A percentile compares a stretch with the other conserved stretches of the same genome.
phyloP scores from a whole-genome alignment of 164 flowering plant species.

The Umbilicus rupestris region DNA sequence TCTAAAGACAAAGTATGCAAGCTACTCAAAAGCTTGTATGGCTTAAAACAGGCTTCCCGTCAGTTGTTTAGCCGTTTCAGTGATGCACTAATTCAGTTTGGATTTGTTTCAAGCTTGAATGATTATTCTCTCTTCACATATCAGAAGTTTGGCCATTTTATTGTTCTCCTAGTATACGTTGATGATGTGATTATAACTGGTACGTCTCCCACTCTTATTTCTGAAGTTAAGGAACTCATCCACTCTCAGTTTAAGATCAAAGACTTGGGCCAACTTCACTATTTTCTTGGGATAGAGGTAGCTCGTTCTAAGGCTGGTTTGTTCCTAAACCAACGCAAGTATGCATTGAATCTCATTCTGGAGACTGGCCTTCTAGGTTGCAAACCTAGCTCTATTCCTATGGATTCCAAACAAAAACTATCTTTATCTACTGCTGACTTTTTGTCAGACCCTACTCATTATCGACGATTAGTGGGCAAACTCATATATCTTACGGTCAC shows the following conservation, averaged over 20 bases:
- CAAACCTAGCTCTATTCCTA: conserved; percentile 8
- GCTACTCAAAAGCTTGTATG: conserved; percentile 6
- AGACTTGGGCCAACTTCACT: conserved; percentile 12
- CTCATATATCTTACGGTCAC: conserved; percentile 16
- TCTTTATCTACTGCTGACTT: not conserved
- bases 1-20: not conserved
- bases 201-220: not conserved
- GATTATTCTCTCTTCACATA: conserved; percentile 9
- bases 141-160: not conserved
- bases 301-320: conserved; percentile 9
- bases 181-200: conserved; percentile 14
- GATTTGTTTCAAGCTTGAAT: not conserved
- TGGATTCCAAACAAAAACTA: conserved; percentile 7
- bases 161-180: not conserved
- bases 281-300: conserved; percentile 15
- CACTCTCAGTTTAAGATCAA: conserved; percentile 11
- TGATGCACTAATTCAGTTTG: not conserved
- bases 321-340: conserved; percentile 9
- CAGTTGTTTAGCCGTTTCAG: conserved; percentile 12
- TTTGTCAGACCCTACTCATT: not conserved
- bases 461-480: conserved; percentile 11
- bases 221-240: not conserved
- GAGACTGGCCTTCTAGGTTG: conserved; percentile 10
- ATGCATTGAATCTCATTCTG: conserved; percentile 9
- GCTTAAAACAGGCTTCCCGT: conserved; percentile 8